Base-by-base conservation (phyloP, 1,139 yeast species). In the Pichia sp. region DNA sequence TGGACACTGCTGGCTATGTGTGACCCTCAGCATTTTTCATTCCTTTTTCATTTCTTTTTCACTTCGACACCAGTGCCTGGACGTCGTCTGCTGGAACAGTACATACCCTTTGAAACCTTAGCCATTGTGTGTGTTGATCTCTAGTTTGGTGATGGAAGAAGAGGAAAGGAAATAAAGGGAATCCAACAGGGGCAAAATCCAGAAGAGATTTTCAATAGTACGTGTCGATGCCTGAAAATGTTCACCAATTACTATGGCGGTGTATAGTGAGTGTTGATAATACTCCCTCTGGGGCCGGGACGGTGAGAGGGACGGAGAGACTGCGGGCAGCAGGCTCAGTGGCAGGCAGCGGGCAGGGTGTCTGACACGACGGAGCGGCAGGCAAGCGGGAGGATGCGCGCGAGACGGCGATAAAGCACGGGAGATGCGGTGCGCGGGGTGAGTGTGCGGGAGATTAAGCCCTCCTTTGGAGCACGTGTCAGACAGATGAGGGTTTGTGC, bases 51-150 rank as follows among this genome's bases (percentile, higher is more conserved):
- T n/a, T 24, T 30, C 17, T 33, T 44, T 33, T 27, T 36, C 38
- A 34, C 34, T 46, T 30, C 48, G 27, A 45, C 48, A 45, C 27
- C 17, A n/a, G 6, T 17, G 14, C 7, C 17, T 17, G 6, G 20
- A n/a, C 6, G 6, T 38, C 17, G 20, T 38, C 41, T 38, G 17
- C 16, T 38, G 41, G 20, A 10, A 8, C 41, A 10, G 41, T 64
- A 73, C 66, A 66, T 78, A 79, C 84, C 83, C 77, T 79, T 80
- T 74, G 83, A 79, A 75, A 79, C 75, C 79, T 80, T 80, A 79
- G 81, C 84, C 84, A 80, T 80, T 75, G 59, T 56, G 57, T 56
- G 57, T 57, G 56, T 54, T 56, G 58, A 55, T 51, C 55, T 51
- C 49, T 55, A 52, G 55, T 46, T 52, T 51, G 56, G 48, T 53